Evolutionary conservation across 169 alveolate species (phyloP).

Genomic region (Plasmodium fragile): DNA sequence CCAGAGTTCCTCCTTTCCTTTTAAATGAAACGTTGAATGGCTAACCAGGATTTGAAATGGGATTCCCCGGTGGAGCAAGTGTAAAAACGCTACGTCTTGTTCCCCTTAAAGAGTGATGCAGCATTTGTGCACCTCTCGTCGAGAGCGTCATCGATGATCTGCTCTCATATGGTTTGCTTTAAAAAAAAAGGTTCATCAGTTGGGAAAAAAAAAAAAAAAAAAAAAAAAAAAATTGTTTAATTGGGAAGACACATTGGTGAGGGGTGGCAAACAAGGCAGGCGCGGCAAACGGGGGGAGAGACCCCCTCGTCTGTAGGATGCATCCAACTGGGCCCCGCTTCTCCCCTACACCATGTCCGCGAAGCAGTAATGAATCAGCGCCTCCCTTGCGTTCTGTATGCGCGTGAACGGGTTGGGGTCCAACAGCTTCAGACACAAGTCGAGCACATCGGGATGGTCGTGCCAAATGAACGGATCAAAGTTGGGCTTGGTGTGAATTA

Average conservation of each 20-base stretch:
- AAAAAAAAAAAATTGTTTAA: not conserved
- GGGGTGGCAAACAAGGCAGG: not conserved
- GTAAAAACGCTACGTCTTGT: not conserved
- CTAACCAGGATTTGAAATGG: not conserved
- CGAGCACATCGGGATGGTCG: constrained; percentile 78
- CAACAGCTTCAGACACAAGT: constrained; percentile 80
- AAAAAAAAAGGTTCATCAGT: not conserved
- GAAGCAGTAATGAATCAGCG: constrained; percentile 81
- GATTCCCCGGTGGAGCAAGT: not conserved
- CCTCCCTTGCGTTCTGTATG: constrained; percentile 83
- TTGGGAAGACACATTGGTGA: not conserved
- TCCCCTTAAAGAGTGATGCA: not conserved
- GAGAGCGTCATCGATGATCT: not conserved
- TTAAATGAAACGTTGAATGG: not conserved
- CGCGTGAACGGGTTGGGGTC: constrained; percentile 75
- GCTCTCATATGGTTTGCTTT: not conserved
- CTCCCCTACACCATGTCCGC: constrained; percentile 1
- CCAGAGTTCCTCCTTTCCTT: not conserved
- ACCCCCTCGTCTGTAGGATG: not conserved
- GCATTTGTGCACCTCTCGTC: not conserved
- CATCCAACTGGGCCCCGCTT: not conserved
- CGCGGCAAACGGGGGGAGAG: too few relatives aligned
- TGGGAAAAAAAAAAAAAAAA: not conserved
- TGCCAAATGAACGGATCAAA: constrained; percentile 82
- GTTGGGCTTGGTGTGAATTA: constrained; percentile 64